A percentile compares a stretch with the other conserved stretches of the same genome.
phyloP scores from a whole-genome alignment of 2,329 filamentous ascomycete species.

The Nigrospora oryzae region DNA sequence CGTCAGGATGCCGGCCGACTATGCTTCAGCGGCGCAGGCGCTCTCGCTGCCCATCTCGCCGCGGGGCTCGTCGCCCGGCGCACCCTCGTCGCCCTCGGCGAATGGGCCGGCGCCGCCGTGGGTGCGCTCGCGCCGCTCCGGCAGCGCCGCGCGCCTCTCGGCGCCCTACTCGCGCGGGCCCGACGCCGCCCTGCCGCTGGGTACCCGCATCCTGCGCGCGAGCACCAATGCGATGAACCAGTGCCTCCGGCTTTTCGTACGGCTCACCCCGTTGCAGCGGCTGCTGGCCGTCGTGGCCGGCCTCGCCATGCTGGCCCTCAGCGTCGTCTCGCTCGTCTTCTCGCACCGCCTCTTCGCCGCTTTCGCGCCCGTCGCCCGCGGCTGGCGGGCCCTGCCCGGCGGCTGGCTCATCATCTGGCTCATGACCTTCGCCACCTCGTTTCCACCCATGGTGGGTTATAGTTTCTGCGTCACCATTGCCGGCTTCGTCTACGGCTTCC shows the following conservation, averaged over 20 bases:
- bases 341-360: conserved; percentile 71
- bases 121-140: conserved; percentile 16
- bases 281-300: conserved; percentile 44
- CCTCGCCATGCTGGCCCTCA: conserved; percentile 42
- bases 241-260: conserved; percentile 40
- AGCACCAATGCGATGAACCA: conserved; percentile 31
- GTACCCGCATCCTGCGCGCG: conserved; percentile 29
- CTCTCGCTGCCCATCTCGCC: conserved; percentile 33
- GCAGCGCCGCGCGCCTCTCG: conserved; percentile 29
- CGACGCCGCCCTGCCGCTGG: conserved; percentile 17
- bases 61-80: conserved; percentile 7
- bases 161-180: conserved; percentile 25
- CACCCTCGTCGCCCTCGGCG: conserved; percentile 17
- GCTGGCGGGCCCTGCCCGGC: conserved; percentile 64
- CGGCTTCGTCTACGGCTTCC: conserved; percentile 48
- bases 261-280: conserved; percentile 53
- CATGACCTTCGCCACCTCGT: conserved; percentile 67
- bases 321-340: conserved; percentile 66
- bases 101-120: conserved; percentile 37
- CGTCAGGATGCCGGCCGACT: conserved; percentile 40
- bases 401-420: conserved; percentile 73
- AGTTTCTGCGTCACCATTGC: conserved; percentile 56
- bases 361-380: conserved; percentile 63
- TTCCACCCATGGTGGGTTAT: conserved; percentile 85
- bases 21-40: conserved; percentile 38